phyloP scores from a whole-genome alignment of 31 red algal species.

The Porphyra umbilicalis region DNA sequence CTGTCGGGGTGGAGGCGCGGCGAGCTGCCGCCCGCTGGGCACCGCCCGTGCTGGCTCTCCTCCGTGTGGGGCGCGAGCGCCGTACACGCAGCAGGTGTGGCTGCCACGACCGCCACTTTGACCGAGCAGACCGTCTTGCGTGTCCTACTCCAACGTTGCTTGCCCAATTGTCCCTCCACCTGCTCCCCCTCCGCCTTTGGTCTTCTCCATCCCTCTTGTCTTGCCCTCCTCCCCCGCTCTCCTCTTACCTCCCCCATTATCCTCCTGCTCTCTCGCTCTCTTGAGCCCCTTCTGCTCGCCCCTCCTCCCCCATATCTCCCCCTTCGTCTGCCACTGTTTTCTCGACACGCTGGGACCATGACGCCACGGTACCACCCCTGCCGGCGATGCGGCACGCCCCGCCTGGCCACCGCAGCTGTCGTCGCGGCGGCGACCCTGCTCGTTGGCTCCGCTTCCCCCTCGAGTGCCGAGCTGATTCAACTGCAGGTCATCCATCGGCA shows the following conservation, averaged over 20 bases:
- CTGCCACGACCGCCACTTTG: too few relatives aligned
- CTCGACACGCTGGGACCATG: background rate
- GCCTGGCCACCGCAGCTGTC: background rate
- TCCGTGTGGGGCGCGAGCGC: too few relatives aligned
- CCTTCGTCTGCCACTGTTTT: background rate
- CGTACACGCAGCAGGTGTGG: too few relatives aligned
- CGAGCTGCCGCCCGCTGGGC: too few relatives aligned
- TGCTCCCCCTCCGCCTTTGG: background rate
- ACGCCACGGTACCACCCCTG: background rate
- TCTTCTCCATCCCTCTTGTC: background rate
- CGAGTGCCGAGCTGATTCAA: constrained; percentile 24
- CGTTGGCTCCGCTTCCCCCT: background rate
- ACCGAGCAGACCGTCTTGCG: too few relatives aligned
- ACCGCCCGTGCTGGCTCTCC: too few relatives aligned
- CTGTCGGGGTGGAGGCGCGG: too few relatives aligned
- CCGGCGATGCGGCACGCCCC: background rate
- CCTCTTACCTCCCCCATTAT: background rate
- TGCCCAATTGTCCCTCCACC: background rate
- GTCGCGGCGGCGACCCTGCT: background rate
- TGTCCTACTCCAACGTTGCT: too few relatives aligned
- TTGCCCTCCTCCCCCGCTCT: background rate
- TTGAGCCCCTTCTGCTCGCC: background rate
- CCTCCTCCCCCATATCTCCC: background rate
- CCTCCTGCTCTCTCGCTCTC: background rate
- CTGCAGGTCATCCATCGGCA: constrained; percentile 68